Conservation (phyloP, 1,284 basidiomycete species). For the Ceratobasidium sp. region DNA sequence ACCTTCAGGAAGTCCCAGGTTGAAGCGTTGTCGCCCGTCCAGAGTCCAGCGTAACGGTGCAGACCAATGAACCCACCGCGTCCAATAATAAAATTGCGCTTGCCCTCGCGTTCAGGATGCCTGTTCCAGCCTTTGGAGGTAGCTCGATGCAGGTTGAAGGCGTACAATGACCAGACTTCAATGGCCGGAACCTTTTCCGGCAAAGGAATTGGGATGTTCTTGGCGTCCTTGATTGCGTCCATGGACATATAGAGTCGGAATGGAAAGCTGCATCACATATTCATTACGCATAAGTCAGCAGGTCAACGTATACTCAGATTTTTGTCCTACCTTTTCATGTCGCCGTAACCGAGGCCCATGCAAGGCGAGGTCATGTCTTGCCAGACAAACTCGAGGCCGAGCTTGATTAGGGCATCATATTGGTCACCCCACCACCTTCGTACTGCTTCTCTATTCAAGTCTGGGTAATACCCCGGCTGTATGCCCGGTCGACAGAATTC, state of each 20-base stretch:
- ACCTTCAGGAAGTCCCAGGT: constrained; percentile 39
- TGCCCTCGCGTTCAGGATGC: constrained; percentile 15
- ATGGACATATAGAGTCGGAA: constrained; percentile 25
- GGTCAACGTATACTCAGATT: too few species aligned
- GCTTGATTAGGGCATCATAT: constrained; percentile 28
- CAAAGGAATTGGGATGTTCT: background rate
- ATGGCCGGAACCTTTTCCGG: constrained; percentile 11
- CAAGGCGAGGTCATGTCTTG: constrained; percentile 43
- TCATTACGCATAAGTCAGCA: background rate
- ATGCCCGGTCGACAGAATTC: too few species aligned
- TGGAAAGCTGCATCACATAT: constrained; percentile 32
- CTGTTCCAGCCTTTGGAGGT: constrained; percentile 38
- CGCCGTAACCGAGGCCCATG: constrained; percentile 39
- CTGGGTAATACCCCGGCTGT: constrained; percentile 42
- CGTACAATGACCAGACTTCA: constrained; percentile 37
- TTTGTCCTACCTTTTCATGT: constrained; percentile 30
- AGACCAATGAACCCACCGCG: constrained; percentile 36
- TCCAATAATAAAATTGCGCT: constrained; percentile 43
- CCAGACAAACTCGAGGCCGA: constrained; percentile 42
- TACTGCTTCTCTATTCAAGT: constrained; percentile 34
- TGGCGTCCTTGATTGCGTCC: constrained; percentile 16
- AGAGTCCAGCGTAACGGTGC: constrained; percentile 41
- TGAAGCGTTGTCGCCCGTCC: constrained; percentile 41
- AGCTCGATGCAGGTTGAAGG: constrained; percentile 41
- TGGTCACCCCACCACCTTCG: constrained; percentile 41